Evolutionary conservation across 208 protist genomes (phyloP).

Genomic region (Leishmania mexicana): DNA sequence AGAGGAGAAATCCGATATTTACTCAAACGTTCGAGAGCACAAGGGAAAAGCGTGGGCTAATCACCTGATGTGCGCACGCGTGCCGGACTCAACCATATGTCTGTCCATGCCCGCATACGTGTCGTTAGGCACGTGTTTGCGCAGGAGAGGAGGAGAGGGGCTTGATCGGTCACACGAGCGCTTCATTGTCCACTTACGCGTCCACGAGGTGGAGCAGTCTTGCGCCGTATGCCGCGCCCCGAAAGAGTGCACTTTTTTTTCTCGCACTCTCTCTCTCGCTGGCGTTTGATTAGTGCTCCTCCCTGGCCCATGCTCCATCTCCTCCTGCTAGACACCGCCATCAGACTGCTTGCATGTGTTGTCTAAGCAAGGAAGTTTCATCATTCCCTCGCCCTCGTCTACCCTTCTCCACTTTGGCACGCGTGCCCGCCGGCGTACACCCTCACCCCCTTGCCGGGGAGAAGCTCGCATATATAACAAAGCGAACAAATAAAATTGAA

Average conservation of each 20-base stretch:
- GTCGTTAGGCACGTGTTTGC: too few relatives aligned
- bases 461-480: not conserved
- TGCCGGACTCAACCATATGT: not conserved
- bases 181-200: not conserved
- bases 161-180: too few relatives aligned
- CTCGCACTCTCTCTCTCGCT: too few relatives aligned
- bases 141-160: too few relatives aligned
- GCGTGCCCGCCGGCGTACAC: not conserved
- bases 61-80: not conserved
- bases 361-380: not conserved
- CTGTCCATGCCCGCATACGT: too few relatives aligned
- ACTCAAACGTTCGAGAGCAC: too few relatives aligned
- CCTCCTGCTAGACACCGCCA: not conserved
- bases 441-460: not conserved
- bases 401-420: not conserved
- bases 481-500: not conserved
- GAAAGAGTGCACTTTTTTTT: not conserved
- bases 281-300: too few relatives aligned
- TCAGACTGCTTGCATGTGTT: not conserved
- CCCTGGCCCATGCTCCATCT: not conserved
- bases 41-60: not conserved
- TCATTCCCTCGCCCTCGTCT: not conserved
- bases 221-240: not conserved
- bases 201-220: not conserved
- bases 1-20: not conserved